Percentiles rank a stretch among this genome's conserved stretches.
phyloP scores from a whole-genome alignment of 768 basidiomycete species.

The Auricularia heimuer region DNA sequence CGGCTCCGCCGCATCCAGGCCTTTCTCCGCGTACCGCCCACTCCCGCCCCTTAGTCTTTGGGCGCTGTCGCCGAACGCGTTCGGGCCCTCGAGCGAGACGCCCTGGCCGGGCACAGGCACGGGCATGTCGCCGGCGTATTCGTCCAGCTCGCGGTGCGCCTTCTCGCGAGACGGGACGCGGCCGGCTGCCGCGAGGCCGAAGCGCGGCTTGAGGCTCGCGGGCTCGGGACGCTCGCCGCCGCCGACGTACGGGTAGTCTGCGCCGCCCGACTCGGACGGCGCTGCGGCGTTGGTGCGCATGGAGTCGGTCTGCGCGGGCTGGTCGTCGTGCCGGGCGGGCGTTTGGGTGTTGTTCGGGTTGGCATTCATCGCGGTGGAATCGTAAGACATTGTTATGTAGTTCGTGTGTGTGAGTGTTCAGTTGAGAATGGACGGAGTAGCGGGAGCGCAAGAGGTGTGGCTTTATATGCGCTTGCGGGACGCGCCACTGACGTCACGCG shows the following conservation, averaged over 20 bases:
- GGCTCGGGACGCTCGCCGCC: neutral
- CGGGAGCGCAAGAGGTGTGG: too few species aligned
- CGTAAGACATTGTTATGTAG: neutral
- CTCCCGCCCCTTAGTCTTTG: neutral
- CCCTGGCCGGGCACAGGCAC: neutral
- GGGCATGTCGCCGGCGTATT: neutral
- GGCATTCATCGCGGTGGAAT: neutral
- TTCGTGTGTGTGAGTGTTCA: too few species aligned
- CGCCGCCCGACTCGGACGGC: neutral
- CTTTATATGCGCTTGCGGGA: too few species aligned
- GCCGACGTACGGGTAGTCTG: neutral
- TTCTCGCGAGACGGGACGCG: neutral
- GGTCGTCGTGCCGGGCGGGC: neutral
- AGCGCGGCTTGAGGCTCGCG: neutral
- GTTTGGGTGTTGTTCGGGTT: constrained; percentile 1
- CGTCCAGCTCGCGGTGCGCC: too few species aligned
- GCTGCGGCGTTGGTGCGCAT: neutral
- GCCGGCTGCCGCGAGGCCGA: neutral
- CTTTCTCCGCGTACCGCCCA: neutral
- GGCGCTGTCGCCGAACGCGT: neutral
- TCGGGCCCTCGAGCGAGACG: neutral
- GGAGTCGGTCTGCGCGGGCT: neutral
- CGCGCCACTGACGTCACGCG: too few species aligned
- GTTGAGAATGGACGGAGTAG: too few species aligned
- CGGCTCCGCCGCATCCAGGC: neutral